A percentile compares a stretch with the other conserved stretches of the same genome.
phyloP scores from a whole-genome alignment of 495 filamentous ascomycete genomes.

The Penicillium coprophilum region DNA sequence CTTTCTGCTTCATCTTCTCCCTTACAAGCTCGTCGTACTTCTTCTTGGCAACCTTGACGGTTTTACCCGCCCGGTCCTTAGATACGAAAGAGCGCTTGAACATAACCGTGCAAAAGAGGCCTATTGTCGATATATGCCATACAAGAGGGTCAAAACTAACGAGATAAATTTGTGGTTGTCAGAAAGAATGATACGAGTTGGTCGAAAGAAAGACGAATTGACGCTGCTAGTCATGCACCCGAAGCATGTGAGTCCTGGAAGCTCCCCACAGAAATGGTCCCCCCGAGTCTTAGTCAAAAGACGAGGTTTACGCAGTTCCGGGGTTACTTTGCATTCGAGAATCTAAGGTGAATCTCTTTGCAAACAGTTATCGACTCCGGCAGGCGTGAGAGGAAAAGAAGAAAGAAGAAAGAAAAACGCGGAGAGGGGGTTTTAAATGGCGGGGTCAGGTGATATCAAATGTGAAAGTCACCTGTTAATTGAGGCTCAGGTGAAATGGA shows the following conservation, averaged over 20 bases:
- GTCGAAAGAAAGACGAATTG: slow-evolving; percentile 33
- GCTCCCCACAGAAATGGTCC: slow-evolving; percentile 30
- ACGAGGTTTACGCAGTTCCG: slow-evolving; percentile 19
- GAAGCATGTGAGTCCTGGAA: slow-evolving; percentile 40
- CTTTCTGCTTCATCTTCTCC: slow-evolving; percentile 69
- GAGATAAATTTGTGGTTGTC: slow-evolving; percentile 26
- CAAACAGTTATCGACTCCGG: slow-evolving; percentile 41
- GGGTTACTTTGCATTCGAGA: slow-evolving; percentile 35
- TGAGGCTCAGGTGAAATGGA: slow-evolving; percentile 1
- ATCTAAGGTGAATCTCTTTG: slow-evolving; percentile 29
- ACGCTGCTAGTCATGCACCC: slow-evolving; percentile 41
- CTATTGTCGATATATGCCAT: slow-evolving; percentile 10
- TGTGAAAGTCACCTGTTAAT: slow-evolving; percentile 10
- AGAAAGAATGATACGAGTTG: slow-evolving; percentile 42
- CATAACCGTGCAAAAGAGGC: slow-evolving; percentile 54
- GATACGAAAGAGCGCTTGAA: slow-evolving; percentile 81
- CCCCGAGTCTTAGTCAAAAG: slow-evolving; percentile 29
- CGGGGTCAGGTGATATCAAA: slow-evolving; percentile 33
- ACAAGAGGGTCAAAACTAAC: slow-evolving; percentile 18
- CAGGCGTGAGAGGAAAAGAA: slow-evolving; percentile 31
- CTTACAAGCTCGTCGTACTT: slow-evolving; percentile 69
- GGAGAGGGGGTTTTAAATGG: slow-evolving; percentile 34
- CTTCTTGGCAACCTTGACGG: slow-evolving; percentile 70
- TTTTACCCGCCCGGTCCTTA: slow-evolving; percentile 75
- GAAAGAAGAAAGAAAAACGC: slow-evolving; percentile 14